These are phyloP conservation scores for Apiotrichum gracile DNA, from an alignment of 1,284 basidiomycete species.

Conservation along the genomic window DNA sequence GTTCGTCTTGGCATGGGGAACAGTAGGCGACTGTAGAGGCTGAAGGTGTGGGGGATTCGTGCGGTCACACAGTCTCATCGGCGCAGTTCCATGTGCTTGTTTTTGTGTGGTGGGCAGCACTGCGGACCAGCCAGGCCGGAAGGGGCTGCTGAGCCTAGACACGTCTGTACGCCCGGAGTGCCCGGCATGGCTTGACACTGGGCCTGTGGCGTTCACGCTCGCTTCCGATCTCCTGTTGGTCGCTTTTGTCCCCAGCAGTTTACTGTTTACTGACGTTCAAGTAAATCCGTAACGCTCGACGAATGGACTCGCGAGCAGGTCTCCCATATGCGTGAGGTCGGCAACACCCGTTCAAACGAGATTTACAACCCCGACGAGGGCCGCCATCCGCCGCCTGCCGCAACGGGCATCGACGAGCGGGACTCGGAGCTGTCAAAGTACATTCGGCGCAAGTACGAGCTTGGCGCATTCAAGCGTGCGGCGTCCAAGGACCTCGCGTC, in stretches of 20 bases:
- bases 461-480: slow-evolving; percentile 35
- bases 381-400: slow-evolving; percentile 36
- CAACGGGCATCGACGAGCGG: slow-evolving; percentile 32
- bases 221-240: neutral
- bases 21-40: too few species aligned
- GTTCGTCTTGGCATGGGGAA: neutral
- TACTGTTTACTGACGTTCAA: slow-evolving; percentile 3
- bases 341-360: slow-evolving; percentile 39
- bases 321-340: slow-evolving; percentile 30
- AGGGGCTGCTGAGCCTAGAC: too few species aligned
- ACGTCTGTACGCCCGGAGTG: too few species aligned
- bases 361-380: slow-evolving; percentile 44
- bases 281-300: slow-evolving; percentile 46
- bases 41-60: too few species aligned
- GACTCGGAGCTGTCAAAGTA: slow-evolving; percentile 44
- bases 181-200: neutral
- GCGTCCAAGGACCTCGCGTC: slow-evolving; percentile 10
- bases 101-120: too few species aligned
- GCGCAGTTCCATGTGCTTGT: too few species aligned
- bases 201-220: neutral
- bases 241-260: neutral
- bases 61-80: too few species aligned
- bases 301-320: slow-evolving; percentile 46
- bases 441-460: slow-evolving; percentile 45
- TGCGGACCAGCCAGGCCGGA: too few species aligned